These are phyloP conservation scores for Dysphania ambrosioides DNA, from an alignment of 148 eudicot species.

Conservation along the genomic window DNA sequence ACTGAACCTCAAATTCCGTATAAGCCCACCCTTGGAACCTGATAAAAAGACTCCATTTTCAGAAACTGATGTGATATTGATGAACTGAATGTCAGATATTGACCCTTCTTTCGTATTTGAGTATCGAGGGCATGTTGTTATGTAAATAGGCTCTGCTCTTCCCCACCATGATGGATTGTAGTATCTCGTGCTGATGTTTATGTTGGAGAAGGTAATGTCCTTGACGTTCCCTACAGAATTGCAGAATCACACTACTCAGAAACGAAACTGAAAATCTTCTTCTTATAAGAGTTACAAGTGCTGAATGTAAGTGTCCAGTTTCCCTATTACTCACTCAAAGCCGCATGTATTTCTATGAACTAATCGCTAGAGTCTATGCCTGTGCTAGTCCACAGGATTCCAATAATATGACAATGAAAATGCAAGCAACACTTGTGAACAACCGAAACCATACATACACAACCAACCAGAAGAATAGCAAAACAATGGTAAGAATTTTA, in stretches of 20 bases:
- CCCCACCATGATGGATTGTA: slow-evolving; percentile 99
- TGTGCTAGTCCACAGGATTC: too few species aligned
- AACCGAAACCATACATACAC: too few species aligned
- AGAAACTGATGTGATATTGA: slow-evolving; percentile 76
- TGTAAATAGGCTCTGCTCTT: slow-evolving; percentile 87
- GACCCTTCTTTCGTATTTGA: slow-evolving; percentile 48
- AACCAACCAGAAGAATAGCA: background rate
- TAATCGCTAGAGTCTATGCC: too few species aligned
- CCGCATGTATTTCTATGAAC: background rate
- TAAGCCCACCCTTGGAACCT: slow-evolving; percentile 55
- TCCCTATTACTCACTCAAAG: background rate
- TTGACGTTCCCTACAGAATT: slow-evolving; percentile 70
- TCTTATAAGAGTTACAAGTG: background rate
- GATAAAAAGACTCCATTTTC: slow-evolving; percentile 87
- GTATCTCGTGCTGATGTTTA: slow-evolving; percentile 84
- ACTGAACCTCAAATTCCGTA: slow-evolving; percentile 50
- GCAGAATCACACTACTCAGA: background rate
- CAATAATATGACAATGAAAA: too few species aligned
- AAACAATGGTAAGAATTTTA: too few species aligned
- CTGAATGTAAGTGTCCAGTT: background rate
- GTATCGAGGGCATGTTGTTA: slow-evolving; percentile 80
- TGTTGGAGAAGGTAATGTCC: slow-evolving; percentile 89
- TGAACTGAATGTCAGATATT: slow-evolving; percentile 59
- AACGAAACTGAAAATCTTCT: background rate
- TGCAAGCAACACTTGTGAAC: too few species aligned